Base-by-base conservation (phyloP, 2,329 filamentous ascomycete genomes). In the Aspergillus hortae region DNA sequence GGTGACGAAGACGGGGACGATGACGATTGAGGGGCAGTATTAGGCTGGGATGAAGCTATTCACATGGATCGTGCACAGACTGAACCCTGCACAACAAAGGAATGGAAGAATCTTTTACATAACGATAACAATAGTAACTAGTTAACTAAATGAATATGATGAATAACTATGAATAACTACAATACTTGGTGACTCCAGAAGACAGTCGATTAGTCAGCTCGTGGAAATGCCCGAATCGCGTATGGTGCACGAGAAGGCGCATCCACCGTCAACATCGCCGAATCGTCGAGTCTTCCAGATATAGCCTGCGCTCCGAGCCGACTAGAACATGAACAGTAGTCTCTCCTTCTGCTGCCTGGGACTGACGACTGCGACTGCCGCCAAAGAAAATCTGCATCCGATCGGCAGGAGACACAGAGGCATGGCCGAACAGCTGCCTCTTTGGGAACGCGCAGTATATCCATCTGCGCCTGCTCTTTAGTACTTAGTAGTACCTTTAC, bases 1-100 rank as follows among this genome's bases (percentile, higher is more conserved):
- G 60, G 79, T 86, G 42, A 83, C 80, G 11, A 87, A 87, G 74
- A 87, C 84, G 0, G 84, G 83, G 7, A 86, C 83, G 0, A 70
- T 87, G 57, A 85, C 83, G 0, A 62, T 87, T 45, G 79, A 81
- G 46, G 80, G 74, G 3, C 79, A 82, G 56, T 81, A 79, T 59
- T 61, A 56, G 17, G 19, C 19, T 17, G 17, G 17, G 14, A 17
- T 38, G 27, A 30, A 11, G 27, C 27, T 4, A 30, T 30, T 30
- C 27, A 11, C 10, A 2, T 30, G 27, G 6, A 30, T 30, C 3
- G 3, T 30, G 3, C 27, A 23, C 23, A 30, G 27, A 30, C 7
- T 43, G 19, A 25, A 23, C 23, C 4, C 23, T 23, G 23, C 23
- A 23, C 23, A 23, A 23, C 23, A n/a, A n/a, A n/a, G n/a, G n/a